A percentile compares a stretch with the other conserved stretches of the same genome.
Conservation (phyloP, 2,329 filamentous ascomycete genomes). For the Alternaria burnsii region DNA sequence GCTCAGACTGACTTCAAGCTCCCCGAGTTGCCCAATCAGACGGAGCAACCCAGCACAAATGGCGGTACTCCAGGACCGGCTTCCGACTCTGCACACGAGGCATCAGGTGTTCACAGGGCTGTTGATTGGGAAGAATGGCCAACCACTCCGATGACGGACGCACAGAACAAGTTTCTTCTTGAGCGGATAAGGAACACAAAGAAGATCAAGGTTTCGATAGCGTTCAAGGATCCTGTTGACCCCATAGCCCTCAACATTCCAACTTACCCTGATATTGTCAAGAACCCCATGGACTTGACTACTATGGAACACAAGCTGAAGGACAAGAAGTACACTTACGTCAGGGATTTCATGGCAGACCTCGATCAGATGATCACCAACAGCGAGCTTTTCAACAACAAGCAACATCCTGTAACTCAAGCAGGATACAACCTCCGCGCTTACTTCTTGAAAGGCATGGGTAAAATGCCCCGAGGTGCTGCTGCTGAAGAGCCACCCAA, state of each 20-base stretch:
- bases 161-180: constrained; percentile 69
- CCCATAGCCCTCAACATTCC: constrained; percentile 78
- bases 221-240: constrained; percentile 82
- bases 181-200: constrained; percentile 78
- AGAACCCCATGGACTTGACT: constrained; percentile 82
- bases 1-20: constrained; percentile 54
- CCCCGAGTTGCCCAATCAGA: constrained; percentile 50
- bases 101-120: constrained; percentile 42
- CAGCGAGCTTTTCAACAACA: constrained; percentile 82
- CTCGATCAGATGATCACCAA: constrained; percentile 83
- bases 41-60: constrained; percentile 43
- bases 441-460: constrained; percentile 68
- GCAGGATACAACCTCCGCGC: constrained; percentile 69
- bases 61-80: constrained; percentile 25
- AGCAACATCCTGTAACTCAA: constrained; percentile 74
- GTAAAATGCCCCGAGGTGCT: constrained; percentile 65
- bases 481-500: constrained; percentile 62
- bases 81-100: constrained; percentile 44
- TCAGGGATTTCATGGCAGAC: constrained; percentile 78
- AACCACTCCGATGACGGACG: constrained; percentile 56
- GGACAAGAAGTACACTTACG: constrained; percentile 70
- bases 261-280: constrained; percentile 75
- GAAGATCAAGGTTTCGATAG: constrained; percentile 80
- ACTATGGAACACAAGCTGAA: constrained; percentile 85
- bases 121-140: constrained; percentile 46